Base-by-base conservation (phyloP, 2,329 filamentous ascomycete genomes). In the Diaporthe batatas region DNA sequence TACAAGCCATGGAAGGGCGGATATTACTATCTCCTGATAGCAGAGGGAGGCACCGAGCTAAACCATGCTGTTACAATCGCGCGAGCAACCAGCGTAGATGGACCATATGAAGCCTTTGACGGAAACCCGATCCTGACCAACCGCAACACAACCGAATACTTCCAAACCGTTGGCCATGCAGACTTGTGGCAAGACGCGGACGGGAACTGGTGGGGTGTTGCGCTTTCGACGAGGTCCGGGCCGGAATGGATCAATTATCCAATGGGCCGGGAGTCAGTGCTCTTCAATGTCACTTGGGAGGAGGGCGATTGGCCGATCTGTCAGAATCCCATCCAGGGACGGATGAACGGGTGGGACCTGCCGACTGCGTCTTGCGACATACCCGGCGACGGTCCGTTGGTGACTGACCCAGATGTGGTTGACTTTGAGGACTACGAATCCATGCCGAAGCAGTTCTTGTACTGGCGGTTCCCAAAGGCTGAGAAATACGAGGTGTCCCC, bases 181-280 rank as follows among this genome's bases (percentile, higher is more conserved):
- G 84, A 86, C 73, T 75, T 86, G 0, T 86, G 86, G 76, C 84
- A 85, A 62, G 84, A 86, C 68, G 55, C 75, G 0, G 47, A 76
- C 0, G 86, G 85, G 0, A 84, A 86, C 34, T 90, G 88, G 88
- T 89, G 87, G 88, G 85, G 82, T 0, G 80, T 86, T 5, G 82
- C 83, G 2, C 79, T 90, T 2, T 81, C 84, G 0, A 86, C 84
- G 0, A 81, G 88, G 2, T 82, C 81, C 25, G 86, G 84, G 0
- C 82, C 84, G 0, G 79, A 79, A 18, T 87, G 79, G 75, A 73
- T 77, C 36, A 79, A 80, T 23, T 88, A 86, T 75, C 86, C 87
- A 0, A 88, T 89, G 87, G 88, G 88, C 0, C 81, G 89, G 12
- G 88, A 91, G 77, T 84, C 86, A 0, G 84, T 88, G 0, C 78